phyloP scores from a whole-genome alignment of 306 rosid species.

The Cucurbita moschata region DNA sequence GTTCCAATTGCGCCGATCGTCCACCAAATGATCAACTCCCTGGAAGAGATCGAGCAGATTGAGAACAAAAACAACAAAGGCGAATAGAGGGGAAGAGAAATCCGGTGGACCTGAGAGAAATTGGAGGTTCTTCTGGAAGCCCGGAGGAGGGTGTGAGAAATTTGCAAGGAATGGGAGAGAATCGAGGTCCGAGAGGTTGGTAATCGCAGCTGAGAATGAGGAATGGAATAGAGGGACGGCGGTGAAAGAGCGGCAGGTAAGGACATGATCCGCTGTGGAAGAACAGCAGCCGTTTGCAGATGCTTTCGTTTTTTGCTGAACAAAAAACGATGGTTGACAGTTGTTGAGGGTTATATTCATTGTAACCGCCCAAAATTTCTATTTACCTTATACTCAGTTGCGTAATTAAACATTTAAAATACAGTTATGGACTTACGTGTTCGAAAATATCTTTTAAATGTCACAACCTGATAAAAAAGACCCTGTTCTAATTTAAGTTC shows the following conservation, averaged over 20 bases:
- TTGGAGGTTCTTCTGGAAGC: constrained; percentile 34
- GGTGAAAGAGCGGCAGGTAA: not conserved
- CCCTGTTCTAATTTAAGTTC: too few relatives aligned
- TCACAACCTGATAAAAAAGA: too few relatives aligned
- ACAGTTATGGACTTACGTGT: too few relatives aligned
- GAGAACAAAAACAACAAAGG: not conserved
- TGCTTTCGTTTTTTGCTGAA: not conserved
- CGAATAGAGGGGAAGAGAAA: not conserved
- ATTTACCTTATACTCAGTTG: too few relatives aligned
- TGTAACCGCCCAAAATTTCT: too few relatives aligned
- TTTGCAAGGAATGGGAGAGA: not conserved
- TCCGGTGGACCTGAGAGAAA: constrained; percentile 25
- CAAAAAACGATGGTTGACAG: too few relatives aligned
- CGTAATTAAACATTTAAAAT: too few relatives aligned
- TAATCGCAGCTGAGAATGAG: not conserved
- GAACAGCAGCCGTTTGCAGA: not conserved
- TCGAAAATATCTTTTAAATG: too few relatives aligned
- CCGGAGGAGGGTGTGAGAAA: constrained; percentile 8
- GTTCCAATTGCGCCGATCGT: constrained; percentile 43
- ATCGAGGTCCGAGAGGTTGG: not conserved
- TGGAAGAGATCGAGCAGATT: constrained; percentile 14
- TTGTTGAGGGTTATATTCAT: too few relatives aligned
- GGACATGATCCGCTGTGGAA: constrained; percentile 1
- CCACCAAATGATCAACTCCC: constrained; percentile 24
- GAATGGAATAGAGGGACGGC: not conserved